Conservation (phyloP, 192 early-diverging fungal genomes). For the Backusella parvicylindrica region DNA sequence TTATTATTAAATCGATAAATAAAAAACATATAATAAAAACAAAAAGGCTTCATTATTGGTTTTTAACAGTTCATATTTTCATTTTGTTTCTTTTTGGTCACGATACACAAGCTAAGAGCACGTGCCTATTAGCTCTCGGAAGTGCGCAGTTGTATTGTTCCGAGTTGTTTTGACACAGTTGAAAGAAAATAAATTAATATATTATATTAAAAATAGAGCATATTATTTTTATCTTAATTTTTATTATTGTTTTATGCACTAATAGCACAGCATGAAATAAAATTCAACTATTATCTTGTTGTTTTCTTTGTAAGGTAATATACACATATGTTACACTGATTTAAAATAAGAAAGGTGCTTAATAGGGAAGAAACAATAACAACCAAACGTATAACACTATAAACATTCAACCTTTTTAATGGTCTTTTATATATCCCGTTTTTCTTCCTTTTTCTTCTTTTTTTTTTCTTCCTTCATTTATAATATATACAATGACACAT, state of each 20-base stretch:
- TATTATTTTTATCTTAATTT: background rate
- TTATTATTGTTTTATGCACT: background rate
- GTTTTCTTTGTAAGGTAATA: background rate
- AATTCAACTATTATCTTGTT: background rate
- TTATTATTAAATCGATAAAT: background rate
- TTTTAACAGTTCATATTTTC: too few species aligned
- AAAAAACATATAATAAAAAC: background rate
- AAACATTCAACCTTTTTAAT: conserved; percentile 1
- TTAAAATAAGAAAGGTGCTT: background rate
- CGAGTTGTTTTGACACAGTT: background rate
- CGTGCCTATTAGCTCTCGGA: background rate
- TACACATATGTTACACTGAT: background rate
- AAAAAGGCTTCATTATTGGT: too few species aligned
- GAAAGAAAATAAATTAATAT: background rate
- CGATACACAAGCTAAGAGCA: background rate
- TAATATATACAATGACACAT: background rate
- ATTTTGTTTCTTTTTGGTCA: too few species aligned
- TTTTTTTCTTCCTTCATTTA: background rate
- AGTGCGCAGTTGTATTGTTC: background rate
- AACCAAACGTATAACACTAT: background rate
- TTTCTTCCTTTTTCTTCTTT: background rate
- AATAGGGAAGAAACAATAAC: conserved; percentile 2
- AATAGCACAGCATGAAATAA: background rate
- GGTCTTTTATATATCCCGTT: background rate
- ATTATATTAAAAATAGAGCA: background rate